Percentiles rank a stretch among this genome's conserved stretches.
phyloP scores from a whole-genome alignment of 2,329 filamentous ascomycete species.

The Leptographium wingfieldii region DNA sequence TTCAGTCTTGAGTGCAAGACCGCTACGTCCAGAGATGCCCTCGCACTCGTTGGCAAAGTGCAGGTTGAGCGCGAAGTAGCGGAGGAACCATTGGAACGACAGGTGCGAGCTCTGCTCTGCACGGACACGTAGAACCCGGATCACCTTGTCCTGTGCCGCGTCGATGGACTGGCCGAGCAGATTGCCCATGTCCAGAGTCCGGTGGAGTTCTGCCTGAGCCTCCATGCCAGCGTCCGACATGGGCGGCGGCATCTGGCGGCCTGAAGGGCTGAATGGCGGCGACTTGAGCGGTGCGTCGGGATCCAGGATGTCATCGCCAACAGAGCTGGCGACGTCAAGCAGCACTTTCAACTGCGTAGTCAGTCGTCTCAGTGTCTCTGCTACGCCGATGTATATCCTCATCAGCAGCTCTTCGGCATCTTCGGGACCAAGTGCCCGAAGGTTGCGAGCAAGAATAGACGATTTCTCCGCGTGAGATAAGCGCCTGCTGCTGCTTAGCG shows the following conservation, averaged over 20 bases:
- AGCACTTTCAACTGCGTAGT: slow-evolving; percentile 88
- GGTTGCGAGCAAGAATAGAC: slow-evolving; percentile 71
- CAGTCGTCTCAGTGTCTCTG: slow-evolving; percentile 73
- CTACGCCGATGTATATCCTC: slow-evolving; percentile 74
- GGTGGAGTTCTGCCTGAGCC: slow-evolving; percentile 63
- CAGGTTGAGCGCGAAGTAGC: slow-evolving; percentile 72
- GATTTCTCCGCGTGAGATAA: slow-evolving; percentile 81
- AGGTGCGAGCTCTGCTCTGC: slow-evolving; percentile 60
- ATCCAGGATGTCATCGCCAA: slow-evolving; percentile 28
- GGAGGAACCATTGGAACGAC: slow-evolving; percentile 56
- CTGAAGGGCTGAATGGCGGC: slow-evolving; percentile 38
- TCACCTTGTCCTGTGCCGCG: slow-evolving; percentile 62
- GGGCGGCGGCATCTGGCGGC: slow-evolving; percentile 17
- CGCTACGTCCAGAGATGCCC: slow-evolving; percentile 67
- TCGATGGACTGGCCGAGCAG: slow-evolving; percentile 71
- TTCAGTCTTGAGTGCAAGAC: slow-evolving; percentile 61
- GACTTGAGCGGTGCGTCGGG: slow-evolving; percentile 30
- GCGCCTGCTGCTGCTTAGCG: slow-evolving; percentile 50
- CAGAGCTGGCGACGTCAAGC: slow-evolving; percentile 80
- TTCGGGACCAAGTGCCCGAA: slow-evolving; percentile 68
- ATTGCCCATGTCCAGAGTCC: slow-evolving; percentile 64
- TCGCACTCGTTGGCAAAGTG: slow-evolving; percentile 81
- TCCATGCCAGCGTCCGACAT: slow-evolving; percentile 29
- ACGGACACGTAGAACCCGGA: slow-evolving; percentile 64
- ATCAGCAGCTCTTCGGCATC: slow-evolving; percentile 76